Evolutionary conservation across 768 basidiomycete genomes (phyloP).

Genomic region (Boletus eberwhitei): DNA sequence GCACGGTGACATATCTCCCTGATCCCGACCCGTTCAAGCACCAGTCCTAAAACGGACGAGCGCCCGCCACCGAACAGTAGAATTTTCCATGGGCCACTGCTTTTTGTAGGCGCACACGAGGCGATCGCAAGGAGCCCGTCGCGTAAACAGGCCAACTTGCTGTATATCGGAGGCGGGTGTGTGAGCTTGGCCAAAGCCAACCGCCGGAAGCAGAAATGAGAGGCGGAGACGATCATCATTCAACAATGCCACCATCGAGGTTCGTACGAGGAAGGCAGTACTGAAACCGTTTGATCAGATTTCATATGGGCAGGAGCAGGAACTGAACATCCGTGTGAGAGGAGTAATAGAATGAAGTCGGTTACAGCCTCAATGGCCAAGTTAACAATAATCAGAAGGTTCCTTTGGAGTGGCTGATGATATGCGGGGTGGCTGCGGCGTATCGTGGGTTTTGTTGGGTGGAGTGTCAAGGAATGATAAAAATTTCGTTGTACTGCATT

Average conservation of each 20-base stretch:
- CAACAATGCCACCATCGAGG: background rate
- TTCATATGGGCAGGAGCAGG: background rate
- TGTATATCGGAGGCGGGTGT: constrained; percentile 14
- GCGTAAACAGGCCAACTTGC: constrained; percentile 15
- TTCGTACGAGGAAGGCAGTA: background rate
- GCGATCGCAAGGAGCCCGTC: background rate
- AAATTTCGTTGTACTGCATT: background rate
- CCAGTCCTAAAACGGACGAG: constrained; percentile 1
- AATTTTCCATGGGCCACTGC: background rate
- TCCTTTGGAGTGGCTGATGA: background rate
- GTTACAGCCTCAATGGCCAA: background rate
- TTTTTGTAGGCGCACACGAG: background rate
- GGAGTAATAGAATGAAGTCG: background rate
- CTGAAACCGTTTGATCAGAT: background rate
- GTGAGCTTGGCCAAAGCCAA: background rate
- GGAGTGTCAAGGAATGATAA: background rate
- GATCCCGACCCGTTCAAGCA: background rate
- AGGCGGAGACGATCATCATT: background rate
- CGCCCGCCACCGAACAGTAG: constrained; percentile 7
- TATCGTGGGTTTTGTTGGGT: background rate
- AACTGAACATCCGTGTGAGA: background rate
- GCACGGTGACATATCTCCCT: background rate
- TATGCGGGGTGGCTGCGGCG: background rate
- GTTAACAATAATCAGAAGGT: background rate
- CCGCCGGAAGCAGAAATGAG: background rate